Evolutionary conservation across 768 basidiomycete genomes (phyloP).

Genomic region (Russula vinacea): DNA sequence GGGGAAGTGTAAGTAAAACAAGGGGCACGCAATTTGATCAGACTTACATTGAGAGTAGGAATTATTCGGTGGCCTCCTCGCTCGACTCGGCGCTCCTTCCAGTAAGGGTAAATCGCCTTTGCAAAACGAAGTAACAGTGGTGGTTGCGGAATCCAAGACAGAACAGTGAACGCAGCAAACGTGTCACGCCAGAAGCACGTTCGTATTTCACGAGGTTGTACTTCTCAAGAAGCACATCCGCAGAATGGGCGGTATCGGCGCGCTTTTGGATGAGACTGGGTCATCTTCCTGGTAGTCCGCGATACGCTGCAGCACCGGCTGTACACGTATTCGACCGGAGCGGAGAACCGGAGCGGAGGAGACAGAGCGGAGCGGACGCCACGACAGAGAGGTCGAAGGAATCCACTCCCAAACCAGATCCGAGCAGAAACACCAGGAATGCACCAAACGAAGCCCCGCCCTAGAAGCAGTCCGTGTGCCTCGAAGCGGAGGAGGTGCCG

Average conservation of each 20-base stretch:
- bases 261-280: conserved; percentile 82
- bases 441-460: too few relatives aligned
- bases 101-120: conserved; percentile 77
- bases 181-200: conserved; percentile 66
- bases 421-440: too few relatives aligned
- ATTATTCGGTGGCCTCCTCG: conserved; percentile 83
- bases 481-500: too few relatives aligned
- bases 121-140: conserved; percentile 64
- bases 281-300: conserved; percentile 92
- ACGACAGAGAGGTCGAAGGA: too few relatives aligned
- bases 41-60: conserved; percentile 78
- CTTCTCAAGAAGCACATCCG: conserved; percentile 90
- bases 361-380: too few relatives aligned
- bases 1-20: conserved; percentile 11
- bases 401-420: too few relatives aligned
- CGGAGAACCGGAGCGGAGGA: too few relatives aligned
- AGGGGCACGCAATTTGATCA: not conserved
- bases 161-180: conserved; percentile 67
- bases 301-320: too few relatives aligned
- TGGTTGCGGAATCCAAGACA: conserved; percentile 65
- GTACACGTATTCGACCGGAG: too few relatives aligned
- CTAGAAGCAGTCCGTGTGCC: too few relatives aligned
- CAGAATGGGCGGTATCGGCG: conserved; percentile 89
- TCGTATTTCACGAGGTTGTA: too few relatives aligned
- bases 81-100: conserved; percentile 80